These are phyloP conservation scores for Cordyceps tenuipes DNA, from an alignment of 2,329 filamentous ascomycete species.

Conservation along the genomic window DNA sequence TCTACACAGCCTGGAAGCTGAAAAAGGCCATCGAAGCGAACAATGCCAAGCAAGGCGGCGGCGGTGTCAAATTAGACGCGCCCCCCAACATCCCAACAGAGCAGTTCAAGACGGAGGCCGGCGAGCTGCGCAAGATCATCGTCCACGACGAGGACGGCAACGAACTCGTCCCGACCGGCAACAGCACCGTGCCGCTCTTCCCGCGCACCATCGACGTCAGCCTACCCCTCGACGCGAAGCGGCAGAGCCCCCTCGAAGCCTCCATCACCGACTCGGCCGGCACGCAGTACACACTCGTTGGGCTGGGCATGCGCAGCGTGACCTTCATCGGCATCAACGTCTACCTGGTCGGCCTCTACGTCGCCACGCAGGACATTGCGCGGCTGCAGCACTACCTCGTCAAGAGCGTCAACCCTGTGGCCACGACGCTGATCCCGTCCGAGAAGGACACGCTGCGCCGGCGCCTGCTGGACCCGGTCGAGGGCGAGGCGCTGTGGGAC, in stretches of 20 bases:
- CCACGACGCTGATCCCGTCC: constrained; percentile 71
- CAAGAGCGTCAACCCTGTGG: constrained; percentile 64
- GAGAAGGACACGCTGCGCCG: constrained; percentile 70
- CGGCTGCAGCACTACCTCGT: constrained; percentile 72
- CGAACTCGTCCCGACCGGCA: constrained; percentile 74
- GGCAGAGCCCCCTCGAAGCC: constrained; percentile 25
- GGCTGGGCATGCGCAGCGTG: constrained; percentile 79
- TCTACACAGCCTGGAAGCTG: constrained; percentile 46
- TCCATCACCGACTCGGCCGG: constrained; percentile 32
- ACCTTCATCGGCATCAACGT: constrained; percentile 87
- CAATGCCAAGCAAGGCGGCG: constrained; percentile 24
- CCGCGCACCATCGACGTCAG: constrained; percentile 63
- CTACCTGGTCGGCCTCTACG: constrained; percentile 89
- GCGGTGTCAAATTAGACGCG: constrained; percentile 35
- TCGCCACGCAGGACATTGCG: constrained; percentile 74
- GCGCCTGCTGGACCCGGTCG: constrained; percentile 59
- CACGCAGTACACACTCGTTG: constrained; percentile 78
- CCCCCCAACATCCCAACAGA: constrained; percentile 29
- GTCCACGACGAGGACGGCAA: constrained; percentile 59
- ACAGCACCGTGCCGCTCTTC: constrained; percentile 70
- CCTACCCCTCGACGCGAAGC: constrained; percentile 22
- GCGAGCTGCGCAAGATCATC: constrained; percentile 48
- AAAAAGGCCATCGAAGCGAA: constrained; percentile 31
- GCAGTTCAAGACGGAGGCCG: constrained; percentile 40
- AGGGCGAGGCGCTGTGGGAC: constrained; percentile 68